Evolutionary conservation across 768 basidiomycete genomes (phyloP).

Genomic region (Mycena capillaripes): DNA sequence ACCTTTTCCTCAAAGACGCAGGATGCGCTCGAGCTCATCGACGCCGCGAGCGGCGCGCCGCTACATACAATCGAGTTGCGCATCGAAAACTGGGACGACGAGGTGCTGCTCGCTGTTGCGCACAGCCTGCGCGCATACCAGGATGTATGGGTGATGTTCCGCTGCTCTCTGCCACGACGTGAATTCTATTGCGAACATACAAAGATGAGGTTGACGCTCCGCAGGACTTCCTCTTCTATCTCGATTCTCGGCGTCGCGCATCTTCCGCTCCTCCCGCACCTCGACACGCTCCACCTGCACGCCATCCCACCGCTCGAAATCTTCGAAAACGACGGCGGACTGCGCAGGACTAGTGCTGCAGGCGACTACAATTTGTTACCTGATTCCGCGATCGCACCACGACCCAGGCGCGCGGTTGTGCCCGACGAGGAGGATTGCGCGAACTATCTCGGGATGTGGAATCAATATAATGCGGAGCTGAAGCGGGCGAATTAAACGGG

Average conservation of each 20-base stretch:
- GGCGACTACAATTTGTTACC: too few species aligned
- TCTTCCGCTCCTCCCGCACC: background rate
- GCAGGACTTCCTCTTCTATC: background rate
- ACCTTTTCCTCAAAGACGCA: background rate
- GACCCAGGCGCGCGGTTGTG: too few species aligned
- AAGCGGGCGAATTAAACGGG: too few species aligned
- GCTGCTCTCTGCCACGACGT: background rate
- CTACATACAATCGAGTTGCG: background rate
- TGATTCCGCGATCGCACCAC: too few species aligned
- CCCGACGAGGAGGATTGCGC: too few species aligned
- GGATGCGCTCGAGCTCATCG: slow-evolving; percentile 7
- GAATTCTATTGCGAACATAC: background rate
- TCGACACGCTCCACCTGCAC: background rate
- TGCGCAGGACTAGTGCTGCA: too few species aligned
- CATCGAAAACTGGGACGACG: slow-evolving; percentile 13
- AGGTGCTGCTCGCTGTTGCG: slow-evolving; percentile 4
- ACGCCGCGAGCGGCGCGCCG: background rate
- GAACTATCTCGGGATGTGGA: too few species aligned
- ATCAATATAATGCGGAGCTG: too few species aligned
- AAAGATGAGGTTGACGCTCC: background rate
- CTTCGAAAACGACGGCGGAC: too few species aligned
- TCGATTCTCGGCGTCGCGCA: slow-evolving; percentile 4
- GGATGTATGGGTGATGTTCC: background rate
- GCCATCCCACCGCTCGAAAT: background rate
- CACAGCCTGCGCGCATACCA: background rate